Conservation (phyloP, 768 basidiomycete species). For the Lentinula edodes region DNA sequence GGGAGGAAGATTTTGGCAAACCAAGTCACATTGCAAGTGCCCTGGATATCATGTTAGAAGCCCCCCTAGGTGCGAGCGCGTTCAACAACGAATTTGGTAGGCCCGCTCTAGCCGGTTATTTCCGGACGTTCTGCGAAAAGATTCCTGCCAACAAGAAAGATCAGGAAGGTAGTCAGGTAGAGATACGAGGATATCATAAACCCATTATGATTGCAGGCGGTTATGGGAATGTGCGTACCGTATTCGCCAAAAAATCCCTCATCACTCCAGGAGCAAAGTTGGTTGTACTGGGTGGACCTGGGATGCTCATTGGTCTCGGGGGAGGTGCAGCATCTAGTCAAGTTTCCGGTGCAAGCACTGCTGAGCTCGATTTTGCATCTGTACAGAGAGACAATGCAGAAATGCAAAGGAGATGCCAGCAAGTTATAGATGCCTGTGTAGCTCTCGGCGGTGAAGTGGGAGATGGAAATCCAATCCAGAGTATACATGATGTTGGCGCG, state of each 20-base stretch:
- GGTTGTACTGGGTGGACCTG: constrained; percentile 92
- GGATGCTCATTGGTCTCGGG: constrained; percentile 93
- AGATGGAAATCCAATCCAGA: constrained; percentile 73
- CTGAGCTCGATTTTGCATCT: constrained; percentile 93
- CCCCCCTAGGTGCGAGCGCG: constrained; percentile 7
- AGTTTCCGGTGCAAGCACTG: constrained; percentile 83
- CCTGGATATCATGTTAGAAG: constrained; percentile 92
- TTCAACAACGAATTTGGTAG: constrained; percentile 67
- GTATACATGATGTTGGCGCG: constrained; percentile 97
- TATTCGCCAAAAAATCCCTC: constrained; percentile 71
- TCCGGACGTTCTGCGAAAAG: constrained; percentile 87
- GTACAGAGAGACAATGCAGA: constrained; percentile 98
- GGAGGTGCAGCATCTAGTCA: constrained; percentile 96
- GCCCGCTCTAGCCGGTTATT: constrained; percentile 89
- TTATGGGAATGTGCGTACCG: constrained; percentile 85
- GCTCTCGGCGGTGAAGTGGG: constrained; percentile 38
- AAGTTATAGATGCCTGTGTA: constrained; percentile 92
- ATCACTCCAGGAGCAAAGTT: constrained; percentile 83
- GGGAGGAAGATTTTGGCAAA: constrained; percentile 92
- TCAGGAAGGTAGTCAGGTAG: constrained; percentile 25
- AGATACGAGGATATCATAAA: constrained; percentile 96
- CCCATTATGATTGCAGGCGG: constrained; percentile 99
- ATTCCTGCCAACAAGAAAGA: constrained; percentile 46
- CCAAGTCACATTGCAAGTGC: constrained; percentile 90
- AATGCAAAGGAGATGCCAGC: constrained; percentile 96